Conservation (phyloP, 306 rosid species). For the Quercus ilex region DNA sequence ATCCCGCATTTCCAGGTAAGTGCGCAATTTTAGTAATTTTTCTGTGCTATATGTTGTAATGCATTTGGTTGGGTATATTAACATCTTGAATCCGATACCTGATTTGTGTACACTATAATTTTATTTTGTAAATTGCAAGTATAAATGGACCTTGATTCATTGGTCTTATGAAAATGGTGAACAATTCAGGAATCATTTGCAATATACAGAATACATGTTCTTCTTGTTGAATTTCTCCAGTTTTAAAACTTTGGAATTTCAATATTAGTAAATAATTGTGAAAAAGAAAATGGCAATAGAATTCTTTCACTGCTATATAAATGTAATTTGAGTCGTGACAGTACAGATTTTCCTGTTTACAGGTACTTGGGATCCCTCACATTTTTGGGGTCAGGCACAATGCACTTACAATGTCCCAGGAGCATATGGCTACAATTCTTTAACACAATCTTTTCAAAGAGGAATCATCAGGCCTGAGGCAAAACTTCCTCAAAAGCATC, state of each 20-base stretch:
- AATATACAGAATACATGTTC: not conserved
- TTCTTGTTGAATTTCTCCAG: not conserved
- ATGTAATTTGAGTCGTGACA: conserved; percentile 10
- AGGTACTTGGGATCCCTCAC: conserved; percentile 49
- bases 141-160: not conserved
- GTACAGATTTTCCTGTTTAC: conserved; percentile 16
- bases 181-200: not conserved
- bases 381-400: conserved; percentile 45
- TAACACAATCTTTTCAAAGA: conserved; percentile 30
- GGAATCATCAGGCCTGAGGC: conserved; percentile 30
- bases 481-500: conserved; percentile 46
- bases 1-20: conserved; percentile 48
- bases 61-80: not conserved
- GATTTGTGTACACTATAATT: not conserved
- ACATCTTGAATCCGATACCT: not conserved
- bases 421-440: conserved; percentile 19
- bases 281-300: not conserved
- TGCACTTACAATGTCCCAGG: conserved; percentile 31
- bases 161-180: not conserved
- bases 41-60: not conserved
- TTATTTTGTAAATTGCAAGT: not conserved
- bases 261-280: not conserved
- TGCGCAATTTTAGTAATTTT: conserved; percentile 7
- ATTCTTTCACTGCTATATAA: not conserved
- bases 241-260: not conserved